Conservation (phyloP, 495 filamentous ascomycete genomes). For the Pyrenopolyporus hunteri region DNA sequence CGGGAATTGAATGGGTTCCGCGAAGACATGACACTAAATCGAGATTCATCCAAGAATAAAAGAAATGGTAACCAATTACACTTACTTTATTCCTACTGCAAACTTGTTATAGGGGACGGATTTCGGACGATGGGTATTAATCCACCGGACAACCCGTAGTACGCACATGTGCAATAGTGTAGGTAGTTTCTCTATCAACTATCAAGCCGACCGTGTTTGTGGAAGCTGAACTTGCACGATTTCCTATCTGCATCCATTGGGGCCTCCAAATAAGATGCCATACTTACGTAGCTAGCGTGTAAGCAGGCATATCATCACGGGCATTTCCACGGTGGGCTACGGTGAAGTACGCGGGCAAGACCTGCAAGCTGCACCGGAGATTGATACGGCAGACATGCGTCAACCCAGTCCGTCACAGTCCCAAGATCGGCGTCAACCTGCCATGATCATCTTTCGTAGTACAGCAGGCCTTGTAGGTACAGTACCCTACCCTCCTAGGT, state of each 20-base stretch:
- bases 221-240: too few relatives aligned
- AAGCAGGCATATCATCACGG: too few relatives aligned
- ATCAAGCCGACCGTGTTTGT: too few relatives aligned
- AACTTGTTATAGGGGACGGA: constrained; percentile 1
- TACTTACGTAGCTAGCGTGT: too few relatives aligned
- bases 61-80: constrained; percentile 26
- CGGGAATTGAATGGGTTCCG: constrained; percentile 16
- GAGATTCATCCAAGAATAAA: constrained; percentile 19
- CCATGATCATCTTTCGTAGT: constrained; percentile 15
- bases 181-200: too few relatives aligned
- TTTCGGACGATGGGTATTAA: too few relatives aligned
- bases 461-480: not conserved
- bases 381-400: constrained; percentile 28
- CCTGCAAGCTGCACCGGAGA: constrained; percentile 24
- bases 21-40: constrained; percentile 19
- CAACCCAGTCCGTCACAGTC: constrained; percentile 8
- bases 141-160: too few relatives aligned
- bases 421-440: constrained; percentile 13
- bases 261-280: too few relatives aligned
- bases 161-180: too few relatives aligned
- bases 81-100: constrained; percentile 2
- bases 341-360: constrained; percentile 11
- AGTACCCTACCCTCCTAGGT: too few relatives aligned
- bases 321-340: not conserved
- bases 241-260: too few relatives aligned